Base-by-base conservation (phyloP, 352 stramenopile genomes). In the Pythium brassicae region DNA sequence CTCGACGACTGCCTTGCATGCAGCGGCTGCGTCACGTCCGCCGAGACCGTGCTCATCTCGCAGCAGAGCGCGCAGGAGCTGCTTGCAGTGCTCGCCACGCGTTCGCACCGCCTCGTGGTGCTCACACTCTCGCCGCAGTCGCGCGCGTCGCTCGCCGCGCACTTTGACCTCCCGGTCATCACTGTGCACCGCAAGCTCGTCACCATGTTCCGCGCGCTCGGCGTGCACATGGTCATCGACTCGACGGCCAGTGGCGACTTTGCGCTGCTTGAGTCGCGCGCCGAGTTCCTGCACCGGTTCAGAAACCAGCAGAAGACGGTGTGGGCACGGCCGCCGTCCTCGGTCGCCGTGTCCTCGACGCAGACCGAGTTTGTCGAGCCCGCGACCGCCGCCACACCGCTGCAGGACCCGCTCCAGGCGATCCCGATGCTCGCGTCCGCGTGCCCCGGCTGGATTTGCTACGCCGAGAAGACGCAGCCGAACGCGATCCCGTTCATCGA, bases 11-110 rank as follows among this genome's bases (percentile, higher is more conserved):
- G 96, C 61, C 88, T 99, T 40, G 96, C 96, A 1, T 99, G 96
- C 76, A 97, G 86, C 25, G 96, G 96, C 53, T 99, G 96, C 66
- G 94, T 99, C 49, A 99, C 96, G 53, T 98, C 95, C n/a, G 94
- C 96, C 2, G 96, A 99, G 78, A 96, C 95, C n/a, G 94, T 99
- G n/a, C 74, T 99, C 14, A 94, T 99, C 69, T 96, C 96, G 49
- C 88, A 98, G 63, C 93, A 98, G 66, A 97, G 97, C 70, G 94
- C 72, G 43, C 74, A 91, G 55, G 89, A 97, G 52, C 78, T 96
- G 62, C 68, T 98, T 15, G 69, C 82, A 29, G 77, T 83, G 49
- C 63, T 92, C 22, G 48, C 50, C 8, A 55, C 67, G 23, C 75
- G 73, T 48, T 67, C 53, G 44, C 81, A 77, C 61, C 76, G 79